Evolutionary conservation across 140 eudicot genomes (phyloP), one percentile per base, ranked within the genome.

Genomic region (Anethum foeniculum): DNA sequence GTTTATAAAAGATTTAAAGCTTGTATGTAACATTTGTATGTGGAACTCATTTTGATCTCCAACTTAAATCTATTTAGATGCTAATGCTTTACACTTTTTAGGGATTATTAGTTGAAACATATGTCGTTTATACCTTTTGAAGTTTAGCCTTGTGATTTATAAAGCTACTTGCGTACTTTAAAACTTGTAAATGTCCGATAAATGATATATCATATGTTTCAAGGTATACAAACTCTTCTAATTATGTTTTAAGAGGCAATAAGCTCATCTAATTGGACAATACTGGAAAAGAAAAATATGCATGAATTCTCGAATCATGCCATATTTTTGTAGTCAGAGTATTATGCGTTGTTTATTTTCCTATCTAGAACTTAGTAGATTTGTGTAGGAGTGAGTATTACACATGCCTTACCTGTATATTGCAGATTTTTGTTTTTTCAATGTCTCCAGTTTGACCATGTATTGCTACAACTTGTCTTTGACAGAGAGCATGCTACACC

Each of bases 401-500:
- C 18, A 47, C 52, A 47, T 13, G 52, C 52, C 52, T 47, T 12
- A 3, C 18, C 52, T 47, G 18, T 47, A 13, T 13, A 44, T 47
- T 12, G 18, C 52, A 47, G 52, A 47, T 47, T 13, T 47, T 13
- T 47, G n/a, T 34, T 34, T 8, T 47, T 39, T 5, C 43, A 12
- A 1, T 47, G 16, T 47, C 52, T 47, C 52, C 18, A 2, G 18
- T 47, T 47, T 12, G 52, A 47, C 52, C 18, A 47, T 47, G 18
- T 47, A 47, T 47, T 47, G 0, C 52, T 13, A 47, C 18, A 47
- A 47, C 18, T 47, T 47, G 47, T 71, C 11, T 32, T 34, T 36
- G 25, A 34, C 75, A 69, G 75, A 71, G 76, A 71, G 76, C 48
- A 71, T 36, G 76, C 76, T 15, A 71, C 47, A 23, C 13, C 76